Conservation (phyloP, 2,329 filamentous ascomycete genomes). For the Colletotrichum falcatum region DNA sequence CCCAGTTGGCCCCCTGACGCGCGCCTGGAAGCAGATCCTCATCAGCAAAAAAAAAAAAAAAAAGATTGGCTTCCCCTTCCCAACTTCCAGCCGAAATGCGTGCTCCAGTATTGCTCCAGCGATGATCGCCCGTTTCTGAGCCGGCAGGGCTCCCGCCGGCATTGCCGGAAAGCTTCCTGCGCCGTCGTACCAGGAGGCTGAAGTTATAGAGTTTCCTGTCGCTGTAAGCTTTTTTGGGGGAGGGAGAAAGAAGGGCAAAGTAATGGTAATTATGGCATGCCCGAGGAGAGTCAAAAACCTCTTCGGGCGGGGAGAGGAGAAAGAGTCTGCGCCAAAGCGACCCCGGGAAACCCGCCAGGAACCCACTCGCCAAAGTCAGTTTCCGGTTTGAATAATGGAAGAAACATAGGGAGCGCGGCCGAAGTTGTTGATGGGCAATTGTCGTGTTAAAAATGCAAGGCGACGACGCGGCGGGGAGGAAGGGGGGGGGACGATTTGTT, state of each 20-base stretch:
- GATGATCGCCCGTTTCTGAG: neutral
- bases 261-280: neutral
- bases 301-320: neutral
- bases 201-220: slow-evolving; percentile 1
- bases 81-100: neutral
- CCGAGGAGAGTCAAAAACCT: neutral
- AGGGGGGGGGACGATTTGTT: neutral
- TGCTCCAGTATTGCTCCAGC: neutral
- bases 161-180: neutral
- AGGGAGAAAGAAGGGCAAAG: neutral
- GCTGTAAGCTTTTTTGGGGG: neutral
- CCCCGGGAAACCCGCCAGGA: neutral
- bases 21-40: neutral
- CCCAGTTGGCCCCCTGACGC: too few species aligned
- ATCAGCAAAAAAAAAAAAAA: neutral
- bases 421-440: neutral
- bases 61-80: neutral
- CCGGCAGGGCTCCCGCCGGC: neutral
- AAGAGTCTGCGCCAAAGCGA: neutral
- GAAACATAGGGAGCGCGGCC: neutral
- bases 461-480: too few species aligned
- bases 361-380: neutral
- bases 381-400: neutral
- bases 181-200: neutral
- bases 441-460: neutral